A percentile compares a stretch with the other conserved stretches of the same genome.
Conservation (phyloP, 2,329 filamentous ascomycete species). For the Aspergillus melleus region DNA sequence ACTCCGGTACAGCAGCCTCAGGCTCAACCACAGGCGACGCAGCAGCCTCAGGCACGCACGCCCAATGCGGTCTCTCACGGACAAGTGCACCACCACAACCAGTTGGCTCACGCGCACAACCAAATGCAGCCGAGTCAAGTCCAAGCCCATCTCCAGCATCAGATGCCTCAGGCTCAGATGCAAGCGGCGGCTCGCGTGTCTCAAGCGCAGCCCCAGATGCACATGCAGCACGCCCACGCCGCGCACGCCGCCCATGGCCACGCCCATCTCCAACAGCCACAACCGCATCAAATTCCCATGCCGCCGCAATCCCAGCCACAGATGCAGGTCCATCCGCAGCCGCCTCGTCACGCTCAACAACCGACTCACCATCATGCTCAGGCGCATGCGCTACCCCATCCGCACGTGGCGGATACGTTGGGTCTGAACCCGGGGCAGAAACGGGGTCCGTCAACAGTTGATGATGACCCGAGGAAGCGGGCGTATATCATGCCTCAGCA, state of each 20-base stretch:
- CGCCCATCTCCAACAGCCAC: background rate
- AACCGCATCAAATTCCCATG: constrained; percentile 7
- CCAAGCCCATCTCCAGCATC: background rate
- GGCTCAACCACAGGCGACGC: background rate
- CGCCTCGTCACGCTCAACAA: constrained; percentile 6
- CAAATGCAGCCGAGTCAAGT: background rate
- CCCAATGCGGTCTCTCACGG: background rate
- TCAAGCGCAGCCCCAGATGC: constrained; percentile 12
- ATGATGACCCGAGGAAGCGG: constrained; percentile 24
- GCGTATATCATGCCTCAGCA: constrained; percentile 22
- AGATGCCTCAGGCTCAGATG: background rate
- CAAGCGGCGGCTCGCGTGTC: background rate
- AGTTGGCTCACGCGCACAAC: background rate
- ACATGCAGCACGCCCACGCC: constrained; percentile 12
- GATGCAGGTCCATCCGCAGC: constrained; percentile 11
- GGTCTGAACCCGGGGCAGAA: constrained; percentile 21
- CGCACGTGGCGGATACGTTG: constrained; percentile 15
- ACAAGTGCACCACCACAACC: background rate
- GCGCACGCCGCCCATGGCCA: background rate
- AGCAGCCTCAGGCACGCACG: background rate
- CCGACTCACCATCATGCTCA: constrained; percentile 14
- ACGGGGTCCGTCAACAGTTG: constrained; percentile 13
- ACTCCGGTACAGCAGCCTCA: background rate
- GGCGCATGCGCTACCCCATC: background rate
- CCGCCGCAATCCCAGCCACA: constrained; percentile 24